These are phyloP conservation scores for Boletellus emodensis DNA, from an alignment of 768 basidiomycete genomes.

Conservation along the genomic window DNA sequence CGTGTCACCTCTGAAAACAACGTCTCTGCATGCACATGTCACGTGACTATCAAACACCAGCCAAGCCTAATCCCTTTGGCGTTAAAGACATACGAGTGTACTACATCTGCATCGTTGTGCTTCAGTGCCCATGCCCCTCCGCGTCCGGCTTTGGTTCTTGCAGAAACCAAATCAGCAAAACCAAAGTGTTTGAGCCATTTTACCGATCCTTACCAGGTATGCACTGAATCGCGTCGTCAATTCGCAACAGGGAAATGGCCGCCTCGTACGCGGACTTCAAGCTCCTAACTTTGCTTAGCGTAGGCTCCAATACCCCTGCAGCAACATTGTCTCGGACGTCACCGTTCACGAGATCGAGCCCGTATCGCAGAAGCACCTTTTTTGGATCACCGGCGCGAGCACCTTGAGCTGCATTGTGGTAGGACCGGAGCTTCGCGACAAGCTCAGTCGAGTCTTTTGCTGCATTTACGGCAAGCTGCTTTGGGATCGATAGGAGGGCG, in stretches of 20 bases:
- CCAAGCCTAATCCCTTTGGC: not conserved
- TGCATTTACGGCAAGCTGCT: slow-evolving; percentile 95
- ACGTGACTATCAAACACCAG: slow-evolving; percentile 23
- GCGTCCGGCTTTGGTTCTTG: slow-evolving; percentile 69
- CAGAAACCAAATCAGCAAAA: slow-evolving; percentile 16
- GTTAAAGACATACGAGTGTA: slow-evolving; percentile 9
- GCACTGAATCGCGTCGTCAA: slow-evolving; percentile 94
- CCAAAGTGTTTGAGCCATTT: slow-evolving; percentile 3
- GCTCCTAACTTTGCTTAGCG: slow-evolving; percentile 94
- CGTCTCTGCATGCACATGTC: slow-evolving; percentile 15
- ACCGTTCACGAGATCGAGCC: slow-evolving; percentile 91
- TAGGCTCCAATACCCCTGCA: slow-evolving; percentile 94
- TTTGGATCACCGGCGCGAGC: slow-evolving; percentile 89
- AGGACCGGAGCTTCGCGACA: slow-evolving; percentile 93
- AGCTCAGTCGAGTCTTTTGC: slow-evolving; percentile 98
- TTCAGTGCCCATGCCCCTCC: slow-evolving; percentile 73
- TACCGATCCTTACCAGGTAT: slow-evolving; percentile 60
- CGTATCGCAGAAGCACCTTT: slow-evolving; percentile 86
- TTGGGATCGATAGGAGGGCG: slow-evolving; percentile 91
- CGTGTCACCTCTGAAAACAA: slow-evolving; percentile 14
- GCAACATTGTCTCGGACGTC: slow-evolving; percentile 92
- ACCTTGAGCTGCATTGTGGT: slow-evolving; percentile 95
- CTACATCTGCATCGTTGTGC: slow-evolving; percentile 9
- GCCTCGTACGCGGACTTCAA: slow-evolving; percentile 97
- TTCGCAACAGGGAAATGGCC: slow-evolving; percentile 88